These are phyloP conservation scores for Pseudogymnoascus sp. DNA, from an alignment of 2,329 filamentous ascomycete species.

Conservation along the genomic window DNA sequence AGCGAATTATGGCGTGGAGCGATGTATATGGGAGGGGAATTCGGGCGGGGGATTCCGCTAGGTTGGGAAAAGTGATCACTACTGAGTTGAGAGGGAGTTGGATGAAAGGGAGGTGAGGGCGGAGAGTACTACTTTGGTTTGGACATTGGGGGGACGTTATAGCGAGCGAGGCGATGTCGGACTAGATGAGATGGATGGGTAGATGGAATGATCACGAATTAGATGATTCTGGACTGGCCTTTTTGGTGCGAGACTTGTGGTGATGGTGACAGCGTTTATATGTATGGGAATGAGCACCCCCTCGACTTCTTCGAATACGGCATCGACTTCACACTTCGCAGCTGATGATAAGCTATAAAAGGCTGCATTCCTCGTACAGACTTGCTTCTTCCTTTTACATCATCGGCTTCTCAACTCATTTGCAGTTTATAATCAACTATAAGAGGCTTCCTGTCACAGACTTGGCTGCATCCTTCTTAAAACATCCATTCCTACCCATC, in stretches of 20 bases:
- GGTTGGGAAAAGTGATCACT: slow-evolving; percentile 5
- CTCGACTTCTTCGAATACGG: neutral
- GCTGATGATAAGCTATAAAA: neutral
- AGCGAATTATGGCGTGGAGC: slow-evolving; percentile 7
- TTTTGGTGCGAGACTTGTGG: neutral
- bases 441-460: neutral
- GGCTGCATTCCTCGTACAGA: no score
- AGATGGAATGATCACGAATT: slow-evolving; percentile 5
- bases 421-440: neutral
- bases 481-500: neutral
- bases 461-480: neutral
- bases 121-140: neutral
- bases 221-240: neutral
- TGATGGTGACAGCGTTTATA: neutral
- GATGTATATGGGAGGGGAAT: neutral
- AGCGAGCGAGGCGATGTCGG: neutral
- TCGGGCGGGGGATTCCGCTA: neutral
- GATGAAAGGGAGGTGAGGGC: neutral
- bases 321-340: neutral
- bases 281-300: neutral
- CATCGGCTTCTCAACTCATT: neutral
- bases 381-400: neutral
- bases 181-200: neutral
- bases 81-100: neutral
- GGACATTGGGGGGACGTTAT: neutral